These are phyloP conservation scores for Fusarium sp. DNA, from an alignment of 2,329 filamentous ascomycete species.

Conservation along the genomic window DNA sequence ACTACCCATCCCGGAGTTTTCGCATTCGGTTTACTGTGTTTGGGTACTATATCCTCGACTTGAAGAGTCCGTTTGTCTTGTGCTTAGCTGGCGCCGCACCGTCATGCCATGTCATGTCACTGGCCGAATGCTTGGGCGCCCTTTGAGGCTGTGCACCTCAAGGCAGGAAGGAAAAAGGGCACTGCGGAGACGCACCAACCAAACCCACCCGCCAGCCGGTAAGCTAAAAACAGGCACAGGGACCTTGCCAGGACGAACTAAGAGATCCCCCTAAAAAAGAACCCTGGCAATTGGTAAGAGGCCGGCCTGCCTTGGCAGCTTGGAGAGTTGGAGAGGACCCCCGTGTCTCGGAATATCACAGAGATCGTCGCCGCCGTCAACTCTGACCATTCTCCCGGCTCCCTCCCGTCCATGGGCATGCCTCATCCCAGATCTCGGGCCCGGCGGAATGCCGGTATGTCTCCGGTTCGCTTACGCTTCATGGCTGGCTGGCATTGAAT, in stretches of 20 bases:
- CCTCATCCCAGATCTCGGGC: slow-evolving; percentile 3
- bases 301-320: no score
- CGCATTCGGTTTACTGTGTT: neutral
- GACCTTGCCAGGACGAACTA: slow-evolving; percentile 21
- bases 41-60: neutral
- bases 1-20: neutral
- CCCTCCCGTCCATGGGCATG: slow-evolving; percentile 11
- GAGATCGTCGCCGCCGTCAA: neutral
- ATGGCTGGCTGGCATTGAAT: neutral
- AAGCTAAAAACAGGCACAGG: slow-evolving; percentile 37
- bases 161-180: neutral
- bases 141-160: slow-evolving; percentile 33
- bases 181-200: neutral
- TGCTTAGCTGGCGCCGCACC: slow-evolving; percentile 4
- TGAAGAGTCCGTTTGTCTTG: neutral
- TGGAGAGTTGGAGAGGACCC: neutral
- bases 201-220: slow-evolving; percentile 27
- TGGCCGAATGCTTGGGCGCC: slow-evolving; percentile 18
- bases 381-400: slow-evolving; percentile 13
- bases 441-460: slow-evolving; percentile 4
- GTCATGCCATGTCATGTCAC: slow-evolving; percentile 10
- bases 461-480: slow-evolving; percentile 17
- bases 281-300: neutral
- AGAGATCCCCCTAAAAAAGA: slow-evolving; percentile 4
- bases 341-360: slow-evolving; percentile 20